Conservation (phyloP, 371 early-diverging fungal genomes). For the Smittium mucronatum region DNA sequence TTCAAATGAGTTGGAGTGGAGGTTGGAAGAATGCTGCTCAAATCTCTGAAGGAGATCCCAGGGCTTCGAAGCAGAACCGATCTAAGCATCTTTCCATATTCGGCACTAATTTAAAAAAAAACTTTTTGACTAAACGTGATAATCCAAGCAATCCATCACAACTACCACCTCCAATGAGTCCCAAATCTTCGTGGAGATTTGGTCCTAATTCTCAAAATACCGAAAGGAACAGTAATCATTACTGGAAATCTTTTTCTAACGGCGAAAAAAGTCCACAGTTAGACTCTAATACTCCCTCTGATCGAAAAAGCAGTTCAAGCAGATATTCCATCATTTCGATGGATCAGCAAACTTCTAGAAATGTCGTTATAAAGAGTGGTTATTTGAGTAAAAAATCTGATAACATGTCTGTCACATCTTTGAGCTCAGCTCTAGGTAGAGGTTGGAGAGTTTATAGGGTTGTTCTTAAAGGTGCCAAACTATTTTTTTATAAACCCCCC, state of each 20-base stretch:
- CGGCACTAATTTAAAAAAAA: slow-evolving; percentile 4
- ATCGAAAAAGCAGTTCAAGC: background rate
- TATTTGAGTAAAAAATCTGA: slow-evolving; percentile 35
- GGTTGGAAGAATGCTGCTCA: slow-evolving; percentile 5
- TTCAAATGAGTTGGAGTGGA: slow-evolving; percentile 9
- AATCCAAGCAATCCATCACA: background rate
- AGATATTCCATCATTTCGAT: background rate
- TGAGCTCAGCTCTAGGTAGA: slow-evolving; percentile 39
- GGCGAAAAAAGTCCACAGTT: no score
- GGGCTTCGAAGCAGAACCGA: background rate
- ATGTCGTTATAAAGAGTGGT: slow-evolving; percentile 25
- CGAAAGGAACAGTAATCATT: background rate
- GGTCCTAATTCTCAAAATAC: background rate
- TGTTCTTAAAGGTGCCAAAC: slow-evolving; percentile 59
- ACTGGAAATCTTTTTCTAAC: background rate
- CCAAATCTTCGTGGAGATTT: background rate
- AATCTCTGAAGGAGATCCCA: background rate
- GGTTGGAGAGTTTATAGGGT: slow-evolving; percentile 72
- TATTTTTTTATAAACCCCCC: slow-evolving; percentile 64
- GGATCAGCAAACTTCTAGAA: background rate
- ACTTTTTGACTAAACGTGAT: background rate
- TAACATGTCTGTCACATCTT: slow-evolving; percentile 30
- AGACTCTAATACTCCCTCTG: background rate
- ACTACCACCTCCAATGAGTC: background rate
- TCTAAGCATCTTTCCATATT: background rate